A percentile compares a stretch with the other conserved stretches of the same genome.
phyloP scores from a whole-genome alignment of 2,329 filamentous ascomycete species.

The Cryphonectria japonica region DNA sequence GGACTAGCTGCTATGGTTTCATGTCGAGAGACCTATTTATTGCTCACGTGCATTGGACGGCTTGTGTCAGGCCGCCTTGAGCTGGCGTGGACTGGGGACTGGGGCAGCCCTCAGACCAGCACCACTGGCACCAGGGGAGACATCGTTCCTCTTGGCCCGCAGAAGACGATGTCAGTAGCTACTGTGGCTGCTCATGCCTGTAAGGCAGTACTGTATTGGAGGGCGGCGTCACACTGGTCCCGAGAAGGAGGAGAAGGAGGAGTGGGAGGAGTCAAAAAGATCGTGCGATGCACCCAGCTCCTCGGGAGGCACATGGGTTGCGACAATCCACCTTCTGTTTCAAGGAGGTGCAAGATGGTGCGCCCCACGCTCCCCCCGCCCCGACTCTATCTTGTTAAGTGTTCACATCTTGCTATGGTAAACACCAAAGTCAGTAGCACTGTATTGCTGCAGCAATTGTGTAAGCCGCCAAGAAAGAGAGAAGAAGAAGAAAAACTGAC shows the following conservation, averaged over 20 bases:
- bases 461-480: not conserved
- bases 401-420: not conserved
- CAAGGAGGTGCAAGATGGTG: conserved; percentile 18
- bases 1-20: not conserved
- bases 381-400: not conserved
- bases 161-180: not conserved
- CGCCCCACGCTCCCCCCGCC: not conserved
- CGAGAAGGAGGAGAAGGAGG: not conserved
- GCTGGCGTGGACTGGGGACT: not conserved
- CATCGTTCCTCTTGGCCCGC: not conserved
- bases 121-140: not conserved
- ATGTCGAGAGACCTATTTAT: conserved; percentile 1
- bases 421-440: not conserved
- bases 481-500: not conserved
- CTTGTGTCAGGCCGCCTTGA: conserved; percentile 6
- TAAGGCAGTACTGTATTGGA: not conserved
- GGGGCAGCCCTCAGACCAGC: not conserved
- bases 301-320: conserved; percentile 10
- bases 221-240: not conserved
- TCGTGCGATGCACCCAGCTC: conserved; percentile 10
- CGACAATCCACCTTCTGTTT: conserved; percentile 21
- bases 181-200: not conserved
- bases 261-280: conserved; percentile 2
- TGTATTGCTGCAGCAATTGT: not conserved
- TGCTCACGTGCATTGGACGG: conserved; percentile 1